Evolutionary conservation across 768 basidiomycete species (phyloP).

Genomic region (Phlebiopsis flavidoalba): DNA sequence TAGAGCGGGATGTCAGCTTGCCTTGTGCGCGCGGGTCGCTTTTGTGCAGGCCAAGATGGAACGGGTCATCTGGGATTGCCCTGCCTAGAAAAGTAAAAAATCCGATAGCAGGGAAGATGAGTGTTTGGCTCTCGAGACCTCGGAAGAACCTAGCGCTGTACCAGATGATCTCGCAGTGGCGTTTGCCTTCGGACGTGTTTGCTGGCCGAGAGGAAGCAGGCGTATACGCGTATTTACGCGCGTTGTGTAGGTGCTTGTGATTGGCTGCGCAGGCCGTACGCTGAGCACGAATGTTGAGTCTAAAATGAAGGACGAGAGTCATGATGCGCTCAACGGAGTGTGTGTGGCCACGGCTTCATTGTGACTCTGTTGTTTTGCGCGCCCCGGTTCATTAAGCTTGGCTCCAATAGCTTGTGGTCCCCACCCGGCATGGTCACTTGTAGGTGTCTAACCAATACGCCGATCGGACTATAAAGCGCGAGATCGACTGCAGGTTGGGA

Average conservation of each 20-base stretch:
- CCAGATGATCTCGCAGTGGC: background rate
- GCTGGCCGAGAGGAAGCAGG: background rate
- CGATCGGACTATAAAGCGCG: background rate
- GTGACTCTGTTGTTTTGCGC: background rate
- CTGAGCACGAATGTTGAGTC: background rate
- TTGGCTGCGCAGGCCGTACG: background rate
- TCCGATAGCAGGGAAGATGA: background rate
- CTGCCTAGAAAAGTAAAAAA: slow-evolving; percentile 2
- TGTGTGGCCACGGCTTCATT: background rate
- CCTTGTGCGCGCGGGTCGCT: background rate
- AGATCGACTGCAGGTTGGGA: background rate
- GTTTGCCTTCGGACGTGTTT: background rate
- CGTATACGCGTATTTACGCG: background rate
- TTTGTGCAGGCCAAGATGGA: background rate
- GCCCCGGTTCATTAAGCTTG: background rate
- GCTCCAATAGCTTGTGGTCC: background rate
- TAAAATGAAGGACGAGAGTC: background rate
- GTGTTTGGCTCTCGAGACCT: background rate
- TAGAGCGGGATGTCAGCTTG: background rate
- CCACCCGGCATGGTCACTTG: background rate
- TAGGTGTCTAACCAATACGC: background rate
- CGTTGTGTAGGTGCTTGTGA: background rate
- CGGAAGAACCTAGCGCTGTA: slow-evolving; percentile 1
- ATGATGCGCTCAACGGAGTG: background rate
- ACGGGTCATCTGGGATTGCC: background rate